Evolutionary conservation across 208 protist species (phyloP), one percentile per base, ranked within the genome.

Genomic region (Leishmania aethiopica): DNA sequence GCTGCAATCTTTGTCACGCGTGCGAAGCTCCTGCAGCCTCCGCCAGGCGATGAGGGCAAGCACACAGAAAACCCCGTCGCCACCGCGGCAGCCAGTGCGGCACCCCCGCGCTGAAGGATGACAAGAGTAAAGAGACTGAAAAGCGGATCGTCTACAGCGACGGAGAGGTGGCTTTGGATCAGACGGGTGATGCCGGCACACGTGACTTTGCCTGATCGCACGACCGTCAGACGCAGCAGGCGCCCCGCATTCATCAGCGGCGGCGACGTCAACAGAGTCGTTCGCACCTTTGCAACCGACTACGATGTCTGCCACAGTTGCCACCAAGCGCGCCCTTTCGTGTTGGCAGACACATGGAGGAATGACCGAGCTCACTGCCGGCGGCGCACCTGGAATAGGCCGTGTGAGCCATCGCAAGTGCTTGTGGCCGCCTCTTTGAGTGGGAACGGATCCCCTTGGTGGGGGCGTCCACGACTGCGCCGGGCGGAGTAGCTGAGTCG

Each of bases 181-280:
- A n/a, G 25, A 62, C 57, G 25, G 57, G 57, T 32, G 22, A 62
- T 25, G 57, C 57, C 25, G 22, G 57, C 11, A 13, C 57, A n/a
- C 32, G 25, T 62, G 6, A 62, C 42, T n/a, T 62, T 17, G 15
- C 57, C 25, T 62, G 6, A 62, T n/a, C 57, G n/a, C 19, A 62
- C 6, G 57, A 22, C 7, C n/a, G 11, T 67, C 60, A 67, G 60
- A 6, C 25, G n/a, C 11, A 32, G 15, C n/a, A 19, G 60, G 60
- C 87, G 85, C 1, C 35, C 74, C 25, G 89, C 49, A 2, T 90
- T 93, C 60, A 78, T 91, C 47, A 83, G 69, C 35, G 88, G 90
- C 5, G 69, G 90, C 11, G 86, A 91, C 66, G 84, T 89, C 19
- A 90, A 89, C 76, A 86, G 83, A 67, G 81, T 89, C 0, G 64